These are phyloP conservation scores for Globisporangium sylvaticum DNA, from an alignment of 352 stramenopile species.

Conservation along the genomic window DNA sequence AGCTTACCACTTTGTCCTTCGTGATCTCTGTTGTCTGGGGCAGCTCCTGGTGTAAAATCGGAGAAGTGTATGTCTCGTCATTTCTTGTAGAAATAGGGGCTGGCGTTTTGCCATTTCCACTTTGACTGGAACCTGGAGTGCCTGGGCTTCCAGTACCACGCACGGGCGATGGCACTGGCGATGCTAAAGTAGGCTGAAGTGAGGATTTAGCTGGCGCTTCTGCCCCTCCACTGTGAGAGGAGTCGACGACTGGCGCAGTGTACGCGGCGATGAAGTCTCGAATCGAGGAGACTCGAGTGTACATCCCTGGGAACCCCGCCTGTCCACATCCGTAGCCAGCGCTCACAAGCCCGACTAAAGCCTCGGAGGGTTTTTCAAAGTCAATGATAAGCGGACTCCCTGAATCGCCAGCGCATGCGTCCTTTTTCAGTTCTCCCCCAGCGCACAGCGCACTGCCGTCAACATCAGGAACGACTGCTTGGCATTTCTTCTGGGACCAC, in stretches of 20 bases:
- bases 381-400: conserved; percentile 17
- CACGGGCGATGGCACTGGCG: too few species aligned
- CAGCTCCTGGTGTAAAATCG: too few species aligned
- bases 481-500: conserved; percentile 9
- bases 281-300: conserved; percentile 12
- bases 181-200: too few species aligned
- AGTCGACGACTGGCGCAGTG: not conserved
- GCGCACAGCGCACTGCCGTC: conserved; percentile 21
- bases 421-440: conserved; percentile 1
- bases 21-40: too few species aligned
- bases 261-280: conserved; percentile 1
- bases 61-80: too few species aligned
- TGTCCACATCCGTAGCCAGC: conserved; percentile 12
- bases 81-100: too few species aligned
- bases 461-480: not conserved
- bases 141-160: too few species aligned
- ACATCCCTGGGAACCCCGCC: conserved; percentile 7
- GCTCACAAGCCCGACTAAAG: conserved; percentile 12
- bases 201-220: not conserved
- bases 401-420: conserved; percentile 21
- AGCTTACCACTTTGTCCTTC: too few species aligned
- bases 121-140: too few species aligned
- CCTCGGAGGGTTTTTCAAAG: not conserved
- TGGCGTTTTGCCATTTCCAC: too few species aligned
- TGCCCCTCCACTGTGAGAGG: not conserved